Evolutionary conservation across 805 yeast species (phyloP).

Genomic region (Ogataea kodamae): DNA sequence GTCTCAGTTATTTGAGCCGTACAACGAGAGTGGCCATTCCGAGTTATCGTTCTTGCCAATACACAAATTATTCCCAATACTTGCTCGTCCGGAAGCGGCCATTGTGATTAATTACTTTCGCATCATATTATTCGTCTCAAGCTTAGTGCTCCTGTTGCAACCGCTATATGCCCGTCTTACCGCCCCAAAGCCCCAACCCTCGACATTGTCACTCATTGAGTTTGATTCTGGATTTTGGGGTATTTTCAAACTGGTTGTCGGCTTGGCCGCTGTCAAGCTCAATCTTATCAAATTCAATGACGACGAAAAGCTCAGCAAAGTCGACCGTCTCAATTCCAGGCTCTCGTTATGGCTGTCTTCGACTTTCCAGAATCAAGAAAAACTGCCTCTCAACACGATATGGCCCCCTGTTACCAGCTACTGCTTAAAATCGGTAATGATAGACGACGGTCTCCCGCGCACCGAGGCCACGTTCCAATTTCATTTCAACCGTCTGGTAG

Average conservation of each 20-base stretch:
- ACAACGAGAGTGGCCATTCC: slow-evolving; percentile 16
- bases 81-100: slow-evolving; percentile 17
- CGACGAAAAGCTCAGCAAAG: slow-evolving; percentile 11
- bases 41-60: slow-evolving; percentile 29
- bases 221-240: slow-evolving; percentile 5
- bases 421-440: slow-evolving; percentile 15
- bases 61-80: slow-evolving; percentile 23
- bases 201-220: neutral
- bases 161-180: slow-evolving; percentile 5
- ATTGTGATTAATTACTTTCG: slow-evolving; percentile 12
- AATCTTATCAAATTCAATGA: slow-evolving; percentile 12
- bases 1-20: slow-evolving; percentile 26
- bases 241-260: slow-evolving; percentile 7
- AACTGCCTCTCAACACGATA: slow-evolving; percentile 1
- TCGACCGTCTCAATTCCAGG: slow-evolving; percentile 14
- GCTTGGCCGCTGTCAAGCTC: slow-evolving; percentile 11
- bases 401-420: slow-evolving; percentile 17
- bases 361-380: slow-evolving; percentile 13
- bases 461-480: slow-evolving; percentile 21
- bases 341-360: slow-evolving; percentile 15
- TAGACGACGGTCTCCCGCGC: slow-evolving; percentile 15
- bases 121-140: slow-evolving; percentile 21
- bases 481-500: slow-evolving; percentile 24
- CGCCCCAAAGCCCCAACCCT: slow-evolving; percentile 1
- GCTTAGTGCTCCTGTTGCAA: slow-evolving; percentile 21